These are phyloP conservation scores for Cutaneotrichosporon sp. DNA, from an alignment of 1,284 basidiomycete genomes.

Conservation along the genomic window DNA sequence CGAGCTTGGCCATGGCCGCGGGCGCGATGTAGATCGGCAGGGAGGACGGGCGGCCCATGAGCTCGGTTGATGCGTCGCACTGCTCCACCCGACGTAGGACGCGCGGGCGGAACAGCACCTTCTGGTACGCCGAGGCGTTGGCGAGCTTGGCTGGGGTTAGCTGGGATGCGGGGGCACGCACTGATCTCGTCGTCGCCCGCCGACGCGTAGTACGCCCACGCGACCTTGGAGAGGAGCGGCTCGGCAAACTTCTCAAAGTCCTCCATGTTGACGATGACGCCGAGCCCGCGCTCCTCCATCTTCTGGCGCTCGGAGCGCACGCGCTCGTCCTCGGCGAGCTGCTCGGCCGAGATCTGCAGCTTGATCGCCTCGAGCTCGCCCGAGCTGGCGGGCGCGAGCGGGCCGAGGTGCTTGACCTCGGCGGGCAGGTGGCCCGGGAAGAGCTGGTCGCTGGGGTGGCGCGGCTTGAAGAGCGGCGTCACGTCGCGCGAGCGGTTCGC, in stretches of 20 bases:
- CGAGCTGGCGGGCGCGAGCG: slow-evolving; percentile 25
- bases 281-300: slow-evolving; percentile 45
- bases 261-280: slow-evolving; percentile 46
- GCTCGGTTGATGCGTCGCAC: slow-evolving; percentile 78
- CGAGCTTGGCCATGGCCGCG: slow-evolving; percentile 68
- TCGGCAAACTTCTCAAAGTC: slow-evolving; percentile 59
- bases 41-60: slow-evolving; percentile 69
- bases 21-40: slow-evolving; percentile 76
- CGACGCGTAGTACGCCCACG: slow-evolving; percentile 87
- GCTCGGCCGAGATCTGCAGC: slow-evolving; percentile 38
- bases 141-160: slow-evolving; percentile 55
- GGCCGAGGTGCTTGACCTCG: slow-evolving; percentile 38
- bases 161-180: slow-evolving; percentile 58
- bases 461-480: slow-evolving; percentile 46
- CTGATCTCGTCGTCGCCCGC: slow-evolving; percentile 89
- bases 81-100: slow-evolving; percentile 77
- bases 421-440: slow-evolving; percentile 41
- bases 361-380: slow-evolving; percentile 39
- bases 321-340: slow-evolving; percentile 42
- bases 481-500: slow-evolving; percentile 46
- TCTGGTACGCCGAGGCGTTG: neutral
- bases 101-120: slow-evolving; percentile 91
- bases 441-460: slow-evolving; percentile 49
- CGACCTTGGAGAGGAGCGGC: slow-evolving; percentile 69
- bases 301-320: slow-evolving; percentile 34